A percentile compares a stretch with the other conserved stretches of the same genome.
Evolutionary conservation across 805 yeast genomes (phyloP).

Genomic region (Cyberlindnera veronae): DNA sequence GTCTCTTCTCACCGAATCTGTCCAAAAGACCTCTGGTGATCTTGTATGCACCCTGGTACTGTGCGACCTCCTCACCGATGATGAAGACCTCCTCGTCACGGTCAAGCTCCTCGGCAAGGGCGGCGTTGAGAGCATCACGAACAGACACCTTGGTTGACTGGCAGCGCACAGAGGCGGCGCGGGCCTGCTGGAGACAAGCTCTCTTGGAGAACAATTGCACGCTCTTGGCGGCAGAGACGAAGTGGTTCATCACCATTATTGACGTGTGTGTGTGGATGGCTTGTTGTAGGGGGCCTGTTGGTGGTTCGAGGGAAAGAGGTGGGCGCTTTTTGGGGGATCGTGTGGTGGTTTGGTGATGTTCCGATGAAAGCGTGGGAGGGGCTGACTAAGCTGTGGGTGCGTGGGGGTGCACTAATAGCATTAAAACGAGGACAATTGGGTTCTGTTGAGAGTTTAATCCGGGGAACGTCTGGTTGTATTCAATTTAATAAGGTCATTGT

Average conservation of each 20-base stretch:
- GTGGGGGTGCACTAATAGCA: too few species aligned
- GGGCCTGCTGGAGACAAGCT: constrained; percentile 8
- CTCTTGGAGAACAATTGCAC: constrained; percentile 17
- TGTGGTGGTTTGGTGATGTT: constrained; percentile 8
- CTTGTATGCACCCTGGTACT: constrained; percentile 98
- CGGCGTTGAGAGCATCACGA: constrained; percentile 94
- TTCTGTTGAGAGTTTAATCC: too few species aligned
- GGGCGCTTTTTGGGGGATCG: not conserved
- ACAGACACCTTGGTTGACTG: constrained; percentile 59
- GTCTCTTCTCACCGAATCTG: constrained; percentile 63
- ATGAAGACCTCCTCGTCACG: constrained; percentile 90
- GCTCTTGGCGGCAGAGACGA: constrained; percentile 15
- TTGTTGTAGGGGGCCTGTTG: not conserved
- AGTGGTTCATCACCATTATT: constrained; percentile 9
- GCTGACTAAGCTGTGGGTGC: too few species aligned
- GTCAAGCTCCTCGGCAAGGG: constrained; percentile 96
- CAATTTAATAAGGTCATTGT: too few species aligned
- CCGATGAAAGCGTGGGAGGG: constrained; percentile 7
- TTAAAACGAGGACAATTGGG: too few species aligned
- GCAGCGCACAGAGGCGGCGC: constrained; percentile 10
- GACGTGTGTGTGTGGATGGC: not conserved
- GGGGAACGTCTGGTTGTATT: too few species aligned
- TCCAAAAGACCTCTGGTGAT: constrained; percentile 93
- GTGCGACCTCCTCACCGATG: constrained; percentile 99
- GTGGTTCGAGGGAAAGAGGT: not conserved